Percentiles rank a stretch among this genome's conserved stretches.
phyloP scores from a whole-genome alignment of 176 grass and related monocot genomes.

The Tuctoria greenei region DNA sequence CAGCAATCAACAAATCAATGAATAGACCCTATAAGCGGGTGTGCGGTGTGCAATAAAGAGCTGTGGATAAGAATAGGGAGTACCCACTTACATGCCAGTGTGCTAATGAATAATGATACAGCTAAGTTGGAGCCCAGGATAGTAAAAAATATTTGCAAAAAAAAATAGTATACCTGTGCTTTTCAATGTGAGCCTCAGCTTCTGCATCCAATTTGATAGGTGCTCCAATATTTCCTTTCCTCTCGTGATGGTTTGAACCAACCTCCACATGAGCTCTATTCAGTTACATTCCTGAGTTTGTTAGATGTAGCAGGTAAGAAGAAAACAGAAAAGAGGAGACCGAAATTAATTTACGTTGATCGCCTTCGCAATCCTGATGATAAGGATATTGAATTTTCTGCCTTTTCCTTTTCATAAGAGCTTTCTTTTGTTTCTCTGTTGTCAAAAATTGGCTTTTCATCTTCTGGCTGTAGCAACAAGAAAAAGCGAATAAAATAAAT shows the following conservation, averaged over 20 bases:
- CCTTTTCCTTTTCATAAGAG: conserved; percentile 43
- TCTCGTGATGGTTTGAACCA: conserved; percentile 42
- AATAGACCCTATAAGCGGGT: background rate
- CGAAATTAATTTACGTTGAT: conserved; percentile 50
- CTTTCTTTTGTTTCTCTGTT: conserved; percentile 51
- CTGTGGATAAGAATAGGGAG: background rate
- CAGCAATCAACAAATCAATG: background rate
- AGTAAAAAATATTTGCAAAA: background rate
- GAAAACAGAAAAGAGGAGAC: background rate
- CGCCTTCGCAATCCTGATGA: conserved; percentile 70
- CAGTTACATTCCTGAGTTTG: background rate
- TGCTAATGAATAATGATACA: background rate
- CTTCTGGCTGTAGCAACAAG: conserved; percentile 52
- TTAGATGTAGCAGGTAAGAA: background rate
- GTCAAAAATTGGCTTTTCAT: conserved; percentile 48
- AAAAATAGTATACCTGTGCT: conserved; percentile 60
- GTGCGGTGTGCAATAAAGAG: background rate
- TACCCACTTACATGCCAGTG: background rate
- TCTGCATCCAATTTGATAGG: conserved; percentile 74
- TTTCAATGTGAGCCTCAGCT: conserved; percentile 76
- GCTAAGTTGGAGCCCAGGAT: background rate
- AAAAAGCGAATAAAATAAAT: conserved; percentile 1
- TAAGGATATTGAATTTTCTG: conserved; percentile 44
- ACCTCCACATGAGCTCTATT: conserved; percentile 49
- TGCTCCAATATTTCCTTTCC: conserved; percentile 47